Evolutionary conservation across 2,329 filamentous ascomycete genomes (phyloP), one percentile per base, ranked within the genome.

Genomic region (Colletotrichum graminicola): DNA sequence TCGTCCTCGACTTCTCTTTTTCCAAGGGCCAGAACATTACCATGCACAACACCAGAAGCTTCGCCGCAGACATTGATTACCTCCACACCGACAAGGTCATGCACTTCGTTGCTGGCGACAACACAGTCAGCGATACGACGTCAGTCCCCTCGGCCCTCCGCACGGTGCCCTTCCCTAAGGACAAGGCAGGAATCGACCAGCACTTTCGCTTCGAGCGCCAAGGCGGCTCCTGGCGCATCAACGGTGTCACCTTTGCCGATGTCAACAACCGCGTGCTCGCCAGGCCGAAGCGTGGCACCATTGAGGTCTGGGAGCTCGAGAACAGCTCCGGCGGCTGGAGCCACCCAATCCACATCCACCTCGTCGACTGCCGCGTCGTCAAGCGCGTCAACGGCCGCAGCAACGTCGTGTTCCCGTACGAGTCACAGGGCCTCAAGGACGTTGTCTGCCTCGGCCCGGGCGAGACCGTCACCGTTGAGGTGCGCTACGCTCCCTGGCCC

Each of bases 331-430:
- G 80, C 29, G 82, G 80, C 14, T 85, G 83, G 74, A 80, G 81
- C 0, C 86, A 88, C 74, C 86, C 85, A 0, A 79, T 84, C 11
- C 87, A 89, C 75, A 82, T 89, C 68, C 87, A 89, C 73, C 79
- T 88, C 1, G 82, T 89, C 64, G 86, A 88, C 73, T 85, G 88
- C 75, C 82, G 84, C 63, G 79, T 89, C 51, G 74, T 88, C 23
- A 82, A 80, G 16, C 83, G 87, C 23, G 82, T 83, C 16, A 78
- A 81, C 23, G 76, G 77, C 39, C 77, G 77, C 32, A 73, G 70
- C 2, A 41, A 52, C 26, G 39, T 47, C 10, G 80, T 88, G 4
- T 73, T 80, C 59, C 79, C 83, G 0, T 88, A 88, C 73, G 87
- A 89, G 76, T 77, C 80, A 10, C 79, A 79, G 8, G 86, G 84